phyloP scores from a whole-genome alignment of 345 rosid species.

The Euphorbia lathyris region DNA sequence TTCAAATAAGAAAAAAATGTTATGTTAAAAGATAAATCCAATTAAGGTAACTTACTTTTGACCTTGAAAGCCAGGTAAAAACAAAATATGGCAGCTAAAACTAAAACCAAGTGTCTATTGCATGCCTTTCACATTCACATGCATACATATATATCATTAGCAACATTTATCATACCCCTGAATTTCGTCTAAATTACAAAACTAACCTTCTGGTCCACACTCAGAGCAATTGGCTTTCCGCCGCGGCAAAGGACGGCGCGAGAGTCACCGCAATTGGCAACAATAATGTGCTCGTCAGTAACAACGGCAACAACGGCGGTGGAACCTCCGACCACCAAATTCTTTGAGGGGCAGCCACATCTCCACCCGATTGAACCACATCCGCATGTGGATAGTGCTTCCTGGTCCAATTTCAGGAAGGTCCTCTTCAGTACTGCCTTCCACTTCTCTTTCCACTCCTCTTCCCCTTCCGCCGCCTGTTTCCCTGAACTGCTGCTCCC shows the following conservation, averaged over 20 bases:
- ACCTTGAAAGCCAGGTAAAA: too few relatives aligned
- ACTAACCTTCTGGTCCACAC: slow-evolving; percentile 57
- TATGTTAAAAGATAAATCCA: background rate
- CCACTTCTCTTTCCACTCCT: slow-evolving; percentile 27
- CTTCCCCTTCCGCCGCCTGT: background rate
- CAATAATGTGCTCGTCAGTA: slow-evolving; percentile 36
- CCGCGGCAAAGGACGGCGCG: slow-evolving; percentile 63
- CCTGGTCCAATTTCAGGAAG: slow-evolving; percentile 44
- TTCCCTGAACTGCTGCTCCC: slow-evolving; percentile 5
- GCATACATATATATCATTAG: background rate
- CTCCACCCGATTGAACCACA: slow-evolving; percentile 32
- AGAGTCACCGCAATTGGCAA: slow-evolving; percentile 67
- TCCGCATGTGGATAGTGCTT: slow-evolving; percentile 38
- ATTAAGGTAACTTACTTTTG: too few relatives aligned
- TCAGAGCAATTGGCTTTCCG: slow-evolving; percentile 45
- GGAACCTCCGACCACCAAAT: slow-evolving; percentile 44
- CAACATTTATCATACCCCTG: background rate
- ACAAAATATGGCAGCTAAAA: too few relatives aligned
- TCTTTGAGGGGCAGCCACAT: slow-evolving; percentile 41
- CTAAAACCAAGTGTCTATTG: slow-evolving; percentile 9
- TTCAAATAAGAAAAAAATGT: background rate
- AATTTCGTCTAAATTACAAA: background rate
- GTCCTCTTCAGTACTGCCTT: slow-evolving; percentile 38
- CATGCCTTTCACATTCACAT: background rate
- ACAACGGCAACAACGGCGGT: slow-evolving; percentile 50